Conservation (phyloP, 192 early-diverging fungal genomes). For the Linnemannia elongata region DNA sequence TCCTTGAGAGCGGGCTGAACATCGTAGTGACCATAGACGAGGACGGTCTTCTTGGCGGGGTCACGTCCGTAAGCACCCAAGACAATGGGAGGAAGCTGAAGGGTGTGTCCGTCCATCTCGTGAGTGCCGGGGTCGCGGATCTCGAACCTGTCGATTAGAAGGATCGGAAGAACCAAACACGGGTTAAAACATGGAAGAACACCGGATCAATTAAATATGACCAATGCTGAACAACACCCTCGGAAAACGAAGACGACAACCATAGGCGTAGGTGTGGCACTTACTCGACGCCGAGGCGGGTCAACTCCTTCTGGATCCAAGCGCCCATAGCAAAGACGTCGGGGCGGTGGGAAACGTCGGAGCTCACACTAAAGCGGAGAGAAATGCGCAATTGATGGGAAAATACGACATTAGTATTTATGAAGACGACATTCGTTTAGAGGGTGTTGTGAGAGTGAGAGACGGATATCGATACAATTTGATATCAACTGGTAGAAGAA, state of each 20-base stretch:
- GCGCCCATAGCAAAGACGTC: constrained; percentile 93
- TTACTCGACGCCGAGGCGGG: constrained; percentile 74
- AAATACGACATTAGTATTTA: neutral
- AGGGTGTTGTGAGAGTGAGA: neutral
- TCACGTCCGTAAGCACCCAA: constrained; percentile 93
- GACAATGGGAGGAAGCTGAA: constrained; percentile 93
- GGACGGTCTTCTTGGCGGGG: constrained; percentile 93
- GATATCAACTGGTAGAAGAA: neutral
- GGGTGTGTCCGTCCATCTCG: constrained; percentile 78
- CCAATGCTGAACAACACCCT: no score
- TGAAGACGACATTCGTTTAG: neutral
- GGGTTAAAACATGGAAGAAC: neutral
- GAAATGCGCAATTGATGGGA: neutral
- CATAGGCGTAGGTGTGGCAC: constrained; percentile 25
- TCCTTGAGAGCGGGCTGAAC: constrained; percentile 92
- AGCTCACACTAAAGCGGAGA: constrained; percentile 71
- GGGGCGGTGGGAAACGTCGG: constrained; percentile 78
- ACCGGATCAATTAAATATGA: neutral
- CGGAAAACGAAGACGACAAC: neutral
- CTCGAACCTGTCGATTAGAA: constrained; percentile 56
- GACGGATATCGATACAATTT: neutral
- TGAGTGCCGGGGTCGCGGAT: constrained; percentile 87
- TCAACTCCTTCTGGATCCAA: constrained; percentile 83
- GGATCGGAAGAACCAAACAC: neutral
- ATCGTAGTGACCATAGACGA: constrained; percentile 99